Base-by-base conservation (phyloP, 108 stramenopile genomes). In the Cyclotella atomus region DNA sequence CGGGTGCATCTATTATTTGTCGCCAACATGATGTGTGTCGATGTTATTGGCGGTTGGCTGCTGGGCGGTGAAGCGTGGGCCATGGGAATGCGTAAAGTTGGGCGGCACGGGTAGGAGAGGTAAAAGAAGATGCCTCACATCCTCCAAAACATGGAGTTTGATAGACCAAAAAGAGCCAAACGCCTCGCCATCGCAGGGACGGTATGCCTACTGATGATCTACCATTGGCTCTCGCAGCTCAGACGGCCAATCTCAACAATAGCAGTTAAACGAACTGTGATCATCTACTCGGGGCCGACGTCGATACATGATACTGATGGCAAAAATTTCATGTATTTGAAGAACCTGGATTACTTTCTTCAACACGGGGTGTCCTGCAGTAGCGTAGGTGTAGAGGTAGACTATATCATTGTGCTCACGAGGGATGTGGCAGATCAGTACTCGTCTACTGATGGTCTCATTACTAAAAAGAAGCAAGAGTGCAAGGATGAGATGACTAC, bases 311-410 rank as follows among this genome's bases (percentile, higher is more conserved):
- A 38, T 5, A 43, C 19, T 24, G 36, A 43, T 7, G 70, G 70
- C 38, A 73, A 65, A 46, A 65, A 65, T 35, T 62, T 64, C 12
- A 35, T 73, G 25, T 73, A 73, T 49, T 21, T 73, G 16, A 43
- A 49, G 2, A 65, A 73, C 34, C 63, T 73, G 4, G 72, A 73
- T 17, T 73, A 65, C 50, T 73, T 73, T 65, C 46, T 73, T 10
- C 20, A 46, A 47, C 49, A 65, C 49, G 72, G 72, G 28, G 72
- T 73, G 30, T 62, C 62, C 6, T 73, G 72, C 30, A 53, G 52
- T 17, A 53, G 52, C n/a, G 7, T 24, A 53, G 21, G 16, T 53
- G 23, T 53, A 7, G 21, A 24, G 8, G 16, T 53, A 7, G 52
- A 53, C 16, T 53, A 53, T 53, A 53, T 53, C 23, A 23, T 53